phyloP scores from a whole-genome alignment of 179 eudicot genomes.

The Amaranthus tricolor region DNA sequence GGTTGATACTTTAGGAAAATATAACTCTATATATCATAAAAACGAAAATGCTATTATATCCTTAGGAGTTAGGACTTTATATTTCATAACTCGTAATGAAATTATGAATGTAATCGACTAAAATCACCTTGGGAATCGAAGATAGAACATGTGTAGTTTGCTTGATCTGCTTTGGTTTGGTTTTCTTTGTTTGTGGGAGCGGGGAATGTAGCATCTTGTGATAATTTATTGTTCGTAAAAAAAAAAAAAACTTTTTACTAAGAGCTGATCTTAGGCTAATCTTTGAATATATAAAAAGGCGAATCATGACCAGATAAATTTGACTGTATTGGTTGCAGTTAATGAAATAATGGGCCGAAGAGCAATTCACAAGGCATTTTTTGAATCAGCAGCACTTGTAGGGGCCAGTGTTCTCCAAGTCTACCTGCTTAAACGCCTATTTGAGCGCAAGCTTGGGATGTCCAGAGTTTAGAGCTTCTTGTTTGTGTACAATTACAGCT shows the following conservation, averaged over 20 bases:
- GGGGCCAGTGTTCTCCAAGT: slow-evolving; percentile 75
- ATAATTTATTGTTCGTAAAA: neutral
- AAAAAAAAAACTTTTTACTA: neutral
- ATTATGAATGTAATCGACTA: no score
- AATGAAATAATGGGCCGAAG: slow-evolving; percentile 65
- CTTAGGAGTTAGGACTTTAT: no score
- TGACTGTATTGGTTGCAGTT: slow-evolving; percentile 43
- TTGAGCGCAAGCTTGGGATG: slow-evolving; percentile 59
- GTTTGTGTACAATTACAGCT: neutral
- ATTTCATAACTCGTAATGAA: no score
- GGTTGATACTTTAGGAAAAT: no score
- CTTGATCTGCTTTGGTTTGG: neutral
- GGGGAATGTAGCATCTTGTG: neutral
- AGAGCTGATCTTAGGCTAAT: no score
- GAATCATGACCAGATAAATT: neutral
- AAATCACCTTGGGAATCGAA: no score
- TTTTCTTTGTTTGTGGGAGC: neutral
- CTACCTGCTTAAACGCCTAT: slow-evolving; percentile 63
- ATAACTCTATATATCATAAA: no score
- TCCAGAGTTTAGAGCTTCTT: slow-evolving; percentile 47
- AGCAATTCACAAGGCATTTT: slow-evolving; percentile 70
- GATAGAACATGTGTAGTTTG: neutral
- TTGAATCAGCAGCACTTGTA: slow-evolving; percentile 73
- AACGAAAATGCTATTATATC: no score
- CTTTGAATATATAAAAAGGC: neutral